Evolutionary conservation across 202 grass and related monocot genomes (phyloP).

Genomic region (Brachypodium distachyon): DNA sequence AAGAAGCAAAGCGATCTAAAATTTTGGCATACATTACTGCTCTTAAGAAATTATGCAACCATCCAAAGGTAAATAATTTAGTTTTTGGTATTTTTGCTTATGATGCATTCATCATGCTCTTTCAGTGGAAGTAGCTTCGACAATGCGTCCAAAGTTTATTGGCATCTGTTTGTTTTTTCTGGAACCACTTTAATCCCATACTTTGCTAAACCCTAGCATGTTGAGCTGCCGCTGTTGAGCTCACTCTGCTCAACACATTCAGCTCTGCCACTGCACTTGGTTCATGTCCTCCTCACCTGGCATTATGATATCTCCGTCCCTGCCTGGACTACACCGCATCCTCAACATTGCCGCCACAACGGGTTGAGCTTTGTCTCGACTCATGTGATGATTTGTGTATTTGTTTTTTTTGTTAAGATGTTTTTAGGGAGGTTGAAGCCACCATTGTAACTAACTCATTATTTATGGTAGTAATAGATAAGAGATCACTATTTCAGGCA

Average conservation of each 20-base stretch:
- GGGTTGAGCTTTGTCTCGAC: background rate
- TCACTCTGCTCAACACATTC: background rate
- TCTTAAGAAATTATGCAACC: slow-evolving; percentile 98
- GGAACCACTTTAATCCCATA: background rate
- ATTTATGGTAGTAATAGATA: background rate
- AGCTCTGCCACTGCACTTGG: background rate
- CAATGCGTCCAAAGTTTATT: slow-evolving; percentile 13
- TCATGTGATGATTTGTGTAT: background rate
- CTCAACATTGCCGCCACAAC: background rate
- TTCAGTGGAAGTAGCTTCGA: background rate
- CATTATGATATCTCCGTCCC: background rate
- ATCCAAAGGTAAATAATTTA: slow-evolving; percentile 79
- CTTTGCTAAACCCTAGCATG: background rate
- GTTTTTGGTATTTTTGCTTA: background rate
- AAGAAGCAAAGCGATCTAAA: slow-evolving; percentile 77
- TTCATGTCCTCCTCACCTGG: background rate
- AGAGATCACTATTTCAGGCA: background rate
- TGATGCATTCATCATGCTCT: background rate
- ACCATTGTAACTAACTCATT: background rate
- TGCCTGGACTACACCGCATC: background rate
- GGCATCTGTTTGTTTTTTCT: background rate
- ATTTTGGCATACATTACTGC: slow-evolving; percentile 98
- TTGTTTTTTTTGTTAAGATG: background rate
- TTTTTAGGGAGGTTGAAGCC: background rate
- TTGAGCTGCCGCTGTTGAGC: background rate